Base-by-base conservation (phyloP, 345 rosid genomes). In the Litchi chinensis region DNA sequence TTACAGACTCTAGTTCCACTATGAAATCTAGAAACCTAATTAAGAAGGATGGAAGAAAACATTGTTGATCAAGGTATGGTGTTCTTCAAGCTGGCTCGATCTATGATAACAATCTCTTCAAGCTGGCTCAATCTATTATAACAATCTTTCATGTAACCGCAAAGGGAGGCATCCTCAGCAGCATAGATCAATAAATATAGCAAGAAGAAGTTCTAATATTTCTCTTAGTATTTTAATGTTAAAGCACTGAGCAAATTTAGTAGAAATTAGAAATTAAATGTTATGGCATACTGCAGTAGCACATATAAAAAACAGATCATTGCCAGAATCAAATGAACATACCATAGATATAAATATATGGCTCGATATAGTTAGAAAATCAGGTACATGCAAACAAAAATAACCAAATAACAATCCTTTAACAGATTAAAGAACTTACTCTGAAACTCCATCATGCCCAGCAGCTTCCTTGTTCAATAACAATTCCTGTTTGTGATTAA, bases 401-500 rank as follows among this genome's bases (percentile, higher is more conserved):
- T 44, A 52, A 74, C 16, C 50, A 50, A 65, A 26, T 40, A 56
- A 22, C 15, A 54, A 43, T 3, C n/a, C 69, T 10, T 8, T 39
- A n/a, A 68, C 15, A 50, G 22, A 67, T 64, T 26, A 71, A 74
- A 70, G 69, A 74, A 70, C 94, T 82, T 89, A 91, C 99, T 74
- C 83, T 74, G 84, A 81, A 82, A 81, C 80, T 81, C 63, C 91
- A 85, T 77, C 91, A 71, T 81, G 79, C 72, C 75, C 85, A n/a
- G 85, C 73, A 48, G 79, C 83, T 79, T 74, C 87, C 85, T 88
- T 94, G 79, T 87, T 92, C 52, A 86, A 85, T 83, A 91, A 87
- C 74, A 93, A 80, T 21, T 91, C 98, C 99, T 94, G 92, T 77
- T 77, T 69, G 83, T 54, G 68, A 81, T 74, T 43, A 82, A 79